Percentiles rank a stretch among this genome's conserved stretches.
Evolutionary conservation across 306 rosid genomes (phyloP).

Genomic region (Potentilla sterilis): DNA sequence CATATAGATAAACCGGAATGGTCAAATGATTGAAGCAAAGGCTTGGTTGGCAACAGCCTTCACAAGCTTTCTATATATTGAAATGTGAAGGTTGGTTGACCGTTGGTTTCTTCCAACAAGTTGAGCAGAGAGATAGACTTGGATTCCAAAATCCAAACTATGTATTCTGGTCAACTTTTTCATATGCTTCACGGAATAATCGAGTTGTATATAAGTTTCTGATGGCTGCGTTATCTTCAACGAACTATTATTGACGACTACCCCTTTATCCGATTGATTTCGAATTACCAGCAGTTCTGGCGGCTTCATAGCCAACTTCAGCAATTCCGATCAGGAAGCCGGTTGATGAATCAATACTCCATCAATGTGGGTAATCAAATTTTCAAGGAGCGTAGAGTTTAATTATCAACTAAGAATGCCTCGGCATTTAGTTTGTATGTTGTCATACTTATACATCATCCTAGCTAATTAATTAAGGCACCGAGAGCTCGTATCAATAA

Average conservation of each 20-base stretch:
- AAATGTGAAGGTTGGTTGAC: neutral
- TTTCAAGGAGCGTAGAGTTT: neutral
- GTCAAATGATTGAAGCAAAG: neutral
- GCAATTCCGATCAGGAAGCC: neutral
- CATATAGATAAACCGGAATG: neutral
- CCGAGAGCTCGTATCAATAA: too few relatives aligned
- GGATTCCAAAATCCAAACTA: neutral
- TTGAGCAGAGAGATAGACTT: neutral
- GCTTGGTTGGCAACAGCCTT: neutral
- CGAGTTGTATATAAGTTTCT: neutral
- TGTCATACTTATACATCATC: too few relatives aligned
- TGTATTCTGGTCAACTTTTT: neutral
- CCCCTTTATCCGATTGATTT: neutral
- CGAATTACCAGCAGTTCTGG: neutral
- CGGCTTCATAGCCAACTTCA: neutral
- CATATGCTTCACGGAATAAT: neutral
- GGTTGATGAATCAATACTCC: neutral
- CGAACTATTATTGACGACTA: conserved; percentile 1
- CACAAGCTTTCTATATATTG: neutral
- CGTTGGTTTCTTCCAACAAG: neutral
- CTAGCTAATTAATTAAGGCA: too few relatives aligned
- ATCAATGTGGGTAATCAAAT: neutral
- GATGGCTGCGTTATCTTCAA: neutral
- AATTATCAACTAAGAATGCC: too few relatives aligned
- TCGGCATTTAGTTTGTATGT: too few relatives aligned